Evolutionary conservation across 2,329 filamentous ascomycete species (phyloP).

Genomic region (Nectriaceae sp.): DNA sequence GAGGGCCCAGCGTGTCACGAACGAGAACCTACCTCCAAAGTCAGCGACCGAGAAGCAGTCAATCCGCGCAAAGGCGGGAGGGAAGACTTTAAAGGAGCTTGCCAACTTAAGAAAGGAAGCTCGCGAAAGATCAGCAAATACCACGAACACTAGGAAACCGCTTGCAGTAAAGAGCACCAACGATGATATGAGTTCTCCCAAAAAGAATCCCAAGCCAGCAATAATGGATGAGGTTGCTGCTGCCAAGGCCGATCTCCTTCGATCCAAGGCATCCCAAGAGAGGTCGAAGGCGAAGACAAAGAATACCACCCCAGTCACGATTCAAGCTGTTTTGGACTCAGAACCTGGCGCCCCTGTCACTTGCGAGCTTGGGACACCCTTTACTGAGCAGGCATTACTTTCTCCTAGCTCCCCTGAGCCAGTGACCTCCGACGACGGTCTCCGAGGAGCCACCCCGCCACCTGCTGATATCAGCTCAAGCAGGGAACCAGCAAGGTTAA

Average conservation of each 20-base stretch:
- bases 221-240: conserved; percentile 39
- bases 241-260: conserved; percentile 40
- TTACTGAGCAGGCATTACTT: conserved; percentile 43
- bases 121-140: conserved; percentile 32
- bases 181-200: conserved; percentile 59
- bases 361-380: conserved; percentile 26
- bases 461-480: conserved; percentile 57
- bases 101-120: conserved; percentile 44
- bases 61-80: conserved; percentile 37
- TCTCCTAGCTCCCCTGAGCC: conserved; percentile 53
- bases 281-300: conserved; percentile 31
- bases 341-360: conserved; percentile 19
- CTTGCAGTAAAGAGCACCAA: conserved; percentile 62
- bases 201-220: conserved; percentile 45
- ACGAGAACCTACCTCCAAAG: conserved; percentile 32
- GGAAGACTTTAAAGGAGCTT: conserved; percentile 50
- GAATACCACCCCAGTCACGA: conserved; percentile 19
- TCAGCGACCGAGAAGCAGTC: conserved; percentile 27
- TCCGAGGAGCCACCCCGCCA: conserved; percentile 57
- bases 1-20: conserved; percentile 23
- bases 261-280: conserved; percentile 28
- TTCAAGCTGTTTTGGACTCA: conserved; percentile 19
- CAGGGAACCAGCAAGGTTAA: conserved; percentile 62
- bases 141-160: conserved; percentile 45
- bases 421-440: conserved; percentile 35